Base-by-base conservation (phyloP, 768 basidiomycete genomes). In the Tylopilus subfusipes region DNA sequence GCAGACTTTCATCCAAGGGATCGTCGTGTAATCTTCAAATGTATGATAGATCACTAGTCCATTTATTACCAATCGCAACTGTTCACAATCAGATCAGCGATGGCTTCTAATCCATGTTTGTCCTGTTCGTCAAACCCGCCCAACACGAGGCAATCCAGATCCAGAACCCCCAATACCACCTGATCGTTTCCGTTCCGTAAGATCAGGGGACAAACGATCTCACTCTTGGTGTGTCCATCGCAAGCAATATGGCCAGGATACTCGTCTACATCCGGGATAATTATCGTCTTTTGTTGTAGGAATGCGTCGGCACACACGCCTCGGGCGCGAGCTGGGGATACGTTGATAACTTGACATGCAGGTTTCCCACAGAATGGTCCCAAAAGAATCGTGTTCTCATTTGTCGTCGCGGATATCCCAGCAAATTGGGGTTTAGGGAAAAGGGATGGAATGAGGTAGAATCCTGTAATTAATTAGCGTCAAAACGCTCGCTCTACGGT, bases 211-310 rank as follows among this genome's bases (percentile, higher is more conserved):
- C 88, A 75, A 22, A 97, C 94, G 47, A 98, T 83, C 69, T 98
- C 96, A 62, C 90, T 91, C 64, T 86, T 86, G 2, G 95, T 96
- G 50, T 86, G 84, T 21, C 85, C 90, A 61, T 98, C 94, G 65
- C 96, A 98, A 3, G 93, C 91, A 57, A 97, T 96, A 67, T 98
- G 96, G 0, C 95, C 93, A 1, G 91, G 91, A 65, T 93, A 93
- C 11, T 68, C 70, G 24, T 89, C 80, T 19, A 98, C 93, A 55
- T 95, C 81, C 19, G 76, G 72, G 1, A 97, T 91, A n/a, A 93
- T 63, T 6, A 91, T 50, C 0, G 86, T 82, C 58, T 74, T 64
- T 42, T 68, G 70, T 47, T 76, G 76, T 14, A 84, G 51, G 69
- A 82, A 96, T 2, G 87, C 85, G 47, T 85, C 85, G 7, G 92